Evolutionary conservation across 257 asterid species (phyloP).

Genomic region (Pogostemon cablin): DNA sequence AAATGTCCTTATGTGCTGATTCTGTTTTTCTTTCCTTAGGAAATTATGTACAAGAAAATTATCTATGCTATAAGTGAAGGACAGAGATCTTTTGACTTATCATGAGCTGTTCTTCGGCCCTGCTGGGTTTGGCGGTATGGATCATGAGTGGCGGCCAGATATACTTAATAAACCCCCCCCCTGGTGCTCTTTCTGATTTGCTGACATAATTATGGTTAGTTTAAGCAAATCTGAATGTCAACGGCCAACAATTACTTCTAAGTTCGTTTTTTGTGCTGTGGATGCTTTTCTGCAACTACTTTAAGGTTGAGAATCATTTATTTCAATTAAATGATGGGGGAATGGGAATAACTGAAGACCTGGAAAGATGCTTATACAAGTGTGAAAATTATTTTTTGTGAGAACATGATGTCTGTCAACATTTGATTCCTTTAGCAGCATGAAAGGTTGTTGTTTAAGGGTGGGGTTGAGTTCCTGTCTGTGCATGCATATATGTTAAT

Average conservation of each 20-base stretch:
- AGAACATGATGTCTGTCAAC: too few relatives aligned
- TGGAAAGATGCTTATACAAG: not conserved
- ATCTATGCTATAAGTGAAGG: constrained; percentile 93
- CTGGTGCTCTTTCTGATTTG: constrained; percentile 27
- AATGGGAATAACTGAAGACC: not conserved
- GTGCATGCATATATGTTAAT: too few relatives aligned
- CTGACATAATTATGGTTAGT: constrained; percentile 43
- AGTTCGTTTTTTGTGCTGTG: not conserved
- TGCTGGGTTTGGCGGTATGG: constrained; percentile 26
- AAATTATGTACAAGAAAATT: constrained; percentile 86
- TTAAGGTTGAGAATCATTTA: not conserved
- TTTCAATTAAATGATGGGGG: not conserved
- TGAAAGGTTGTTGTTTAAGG: too few relatives aligned
- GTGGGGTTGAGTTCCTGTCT: too few relatives aligned
- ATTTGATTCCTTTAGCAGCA: too few relatives aligned
- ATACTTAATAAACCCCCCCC: constrained; percentile 26
- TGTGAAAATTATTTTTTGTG: too few relatives aligned
- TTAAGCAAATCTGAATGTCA: constrained; percentile 2
- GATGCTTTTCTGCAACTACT: not conserved
- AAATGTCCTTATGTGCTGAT: not conserved
- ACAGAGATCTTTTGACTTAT: constrained; percentile 95
- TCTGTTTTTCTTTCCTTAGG: constrained; percentile 47
- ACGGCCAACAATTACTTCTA: too few relatives aligned
- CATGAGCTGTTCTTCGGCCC: constrained; percentile 46
- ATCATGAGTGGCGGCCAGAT: constrained; percentile 30